These are phyloP conservation scores for Huntiella abstrusa DNA, from an alignment of 2,329 filamentous ascomycete genomes.

Conservation along the genomic window DNA sequence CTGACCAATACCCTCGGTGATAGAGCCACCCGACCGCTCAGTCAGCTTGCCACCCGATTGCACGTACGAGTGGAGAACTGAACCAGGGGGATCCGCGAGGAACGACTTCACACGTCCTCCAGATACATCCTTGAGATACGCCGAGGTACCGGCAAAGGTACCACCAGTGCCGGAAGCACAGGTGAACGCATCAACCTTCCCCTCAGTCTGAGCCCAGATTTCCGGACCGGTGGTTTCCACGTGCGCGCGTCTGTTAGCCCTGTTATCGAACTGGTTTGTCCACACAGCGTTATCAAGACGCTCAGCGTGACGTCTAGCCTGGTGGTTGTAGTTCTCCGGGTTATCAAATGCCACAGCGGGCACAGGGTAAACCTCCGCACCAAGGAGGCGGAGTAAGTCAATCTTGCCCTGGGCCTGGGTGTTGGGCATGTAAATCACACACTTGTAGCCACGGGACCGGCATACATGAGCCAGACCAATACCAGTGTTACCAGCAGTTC, in stretches of 20 bases:
- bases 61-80: slow-evolving; percentile 84
- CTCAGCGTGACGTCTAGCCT: slow-evolving; percentile 80
- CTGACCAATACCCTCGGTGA: slow-evolving; percentile 96
- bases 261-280: slow-evolving; percentile 99
- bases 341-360: slow-evolving; percentile 92
- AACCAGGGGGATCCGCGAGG: slow-evolving; percentile 85
- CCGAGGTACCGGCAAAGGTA: slow-evolving; percentile 72
- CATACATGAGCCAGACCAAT: slow-evolving; percentile 97
- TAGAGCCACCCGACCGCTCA: slow-evolving; percentile 70
- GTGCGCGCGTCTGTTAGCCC: slow-evolving; percentile 80
- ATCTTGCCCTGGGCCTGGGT: slow-evolving; percentile 97
- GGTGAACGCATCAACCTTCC: slow-evolving; percentile 81
- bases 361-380: slow-evolving; percentile 89
- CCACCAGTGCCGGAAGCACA: slow-evolving; percentile 88
- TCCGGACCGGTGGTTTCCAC: slow-evolving; percentile 94
- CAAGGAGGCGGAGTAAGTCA: slow-evolving; percentile 73
- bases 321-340: slow-evolving; percentile 94
- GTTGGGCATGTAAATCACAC: slow-evolving; percentile 99
- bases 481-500: slow-evolving; percentile 92
- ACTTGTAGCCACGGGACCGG: slow-evolving; percentile 73
- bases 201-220: slow-evolving; percentile 83
- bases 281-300: slow-evolving; percentile 73
- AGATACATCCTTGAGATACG: slow-evolving; percentile 71
- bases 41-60: slow-evolving; percentile 61
- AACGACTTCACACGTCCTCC: slow-evolving; percentile 66